These are phyloP conservation scores for Zelonia costaricensis DNA, from an alignment of 208 protist species.

Conservation along the genomic window DNA sequence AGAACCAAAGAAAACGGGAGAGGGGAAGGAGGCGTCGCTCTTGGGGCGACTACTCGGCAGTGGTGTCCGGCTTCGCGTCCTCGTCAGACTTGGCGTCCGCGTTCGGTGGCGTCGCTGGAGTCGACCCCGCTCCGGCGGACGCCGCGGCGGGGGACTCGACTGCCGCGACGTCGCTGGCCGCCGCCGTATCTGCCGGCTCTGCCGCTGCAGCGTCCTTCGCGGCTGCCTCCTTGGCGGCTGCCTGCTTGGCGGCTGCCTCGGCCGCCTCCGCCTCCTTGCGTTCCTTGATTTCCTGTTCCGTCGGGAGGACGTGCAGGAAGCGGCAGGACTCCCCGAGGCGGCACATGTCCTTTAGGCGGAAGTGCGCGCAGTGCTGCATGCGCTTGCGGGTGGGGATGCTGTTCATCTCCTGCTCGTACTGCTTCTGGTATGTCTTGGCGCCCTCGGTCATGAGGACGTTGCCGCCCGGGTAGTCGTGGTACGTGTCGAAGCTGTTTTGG, in stretches of 20 bases:
- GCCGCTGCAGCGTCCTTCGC: neutral
- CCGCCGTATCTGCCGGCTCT: too few relatives aligned
- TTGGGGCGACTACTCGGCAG: too few relatives aligned
- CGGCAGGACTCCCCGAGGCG: conserved; percentile 73
- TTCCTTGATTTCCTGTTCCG: conserved; percentile 36
- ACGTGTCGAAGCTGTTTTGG: conserved; percentile 75
- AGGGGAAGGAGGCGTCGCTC: too few relatives aligned
- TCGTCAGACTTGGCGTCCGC: neutral
- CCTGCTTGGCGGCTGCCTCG: conserved; percentile 9
- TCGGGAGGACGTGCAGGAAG: conserved; percentile 81
- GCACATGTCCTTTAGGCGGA: conserved; percentile 82
- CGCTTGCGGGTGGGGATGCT: conserved; percentile 59
- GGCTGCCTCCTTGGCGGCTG: neutral
- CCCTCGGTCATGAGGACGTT: conserved; percentile 76
- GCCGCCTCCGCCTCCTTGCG: conserved; percentile 27
- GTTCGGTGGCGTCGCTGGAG: too few relatives aligned
- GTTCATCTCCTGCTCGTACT: conserved; percentile 52
- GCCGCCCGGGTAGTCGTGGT: conserved; percentile 64
- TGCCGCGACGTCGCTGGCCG: too few relatives aligned
- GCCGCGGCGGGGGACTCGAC: too few relatives aligned
- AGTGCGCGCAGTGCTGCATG: conserved; percentile 92
- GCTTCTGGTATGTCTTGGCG: conserved; percentile 56
- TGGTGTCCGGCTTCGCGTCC: neutral
- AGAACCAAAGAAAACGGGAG: too few relatives aligned
- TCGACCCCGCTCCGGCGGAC: too few relatives aligned